phyloP scores from a whole-genome alignment of 2,329 filamentous ascomycete species.

The Aspergillus sp. region DNA sequence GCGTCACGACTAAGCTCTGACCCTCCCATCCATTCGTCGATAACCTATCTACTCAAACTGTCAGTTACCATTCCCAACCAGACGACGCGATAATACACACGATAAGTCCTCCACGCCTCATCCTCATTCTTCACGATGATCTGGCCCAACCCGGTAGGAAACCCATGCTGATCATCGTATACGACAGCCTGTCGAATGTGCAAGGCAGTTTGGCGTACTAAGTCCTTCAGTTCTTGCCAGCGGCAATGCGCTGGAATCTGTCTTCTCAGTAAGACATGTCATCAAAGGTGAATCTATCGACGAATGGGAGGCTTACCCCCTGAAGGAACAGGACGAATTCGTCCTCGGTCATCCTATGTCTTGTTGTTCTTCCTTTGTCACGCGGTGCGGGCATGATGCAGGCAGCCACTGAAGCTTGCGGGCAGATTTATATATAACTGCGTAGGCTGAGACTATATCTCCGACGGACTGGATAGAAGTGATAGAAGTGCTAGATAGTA shows the following conservation, averaged over 20 bases:
- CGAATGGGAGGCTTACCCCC: conserved; percentile 24
- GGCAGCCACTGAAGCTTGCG: not conserved
- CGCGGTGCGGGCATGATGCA: conserved; percentile 26
- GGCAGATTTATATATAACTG: not conserved
- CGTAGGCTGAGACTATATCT: not conserved
- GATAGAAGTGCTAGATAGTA: too few species aligned
- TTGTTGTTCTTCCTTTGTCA: conserved; percentile 26
- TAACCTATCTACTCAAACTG: conserved; percentile 29
- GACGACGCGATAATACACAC: conserved; percentile 19
- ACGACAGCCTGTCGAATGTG: conserved; percentile 42
- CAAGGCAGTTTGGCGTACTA: conserved; percentile 40
- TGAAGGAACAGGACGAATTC: conserved; percentile 43
- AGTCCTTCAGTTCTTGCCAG: conserved; percentile 42
- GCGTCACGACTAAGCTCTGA: conserved; percentile 37
- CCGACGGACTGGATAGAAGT: not conserved
- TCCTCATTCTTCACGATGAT: conserved; percentile 43
- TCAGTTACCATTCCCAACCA: conserved; percentile 8
- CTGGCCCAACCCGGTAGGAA: conserved; percentile 39
- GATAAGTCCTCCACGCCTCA: conserved; percentile 40
- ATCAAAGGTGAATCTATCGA: not conserved
- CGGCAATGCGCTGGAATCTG: conserved; percentile 40
- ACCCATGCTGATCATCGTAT: conserved; percentile 39
- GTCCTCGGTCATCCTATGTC: conserved; percentile 31
- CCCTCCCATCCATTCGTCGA: conserved; percentile 41
- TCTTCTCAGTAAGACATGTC: conserved; percentile 7